Evolutionary conservation across 805 yeast genomes (phyloP), one percentile per base, ranked within the genome.

Genomic region (Wickerhamiella domercqiae): DNA sequence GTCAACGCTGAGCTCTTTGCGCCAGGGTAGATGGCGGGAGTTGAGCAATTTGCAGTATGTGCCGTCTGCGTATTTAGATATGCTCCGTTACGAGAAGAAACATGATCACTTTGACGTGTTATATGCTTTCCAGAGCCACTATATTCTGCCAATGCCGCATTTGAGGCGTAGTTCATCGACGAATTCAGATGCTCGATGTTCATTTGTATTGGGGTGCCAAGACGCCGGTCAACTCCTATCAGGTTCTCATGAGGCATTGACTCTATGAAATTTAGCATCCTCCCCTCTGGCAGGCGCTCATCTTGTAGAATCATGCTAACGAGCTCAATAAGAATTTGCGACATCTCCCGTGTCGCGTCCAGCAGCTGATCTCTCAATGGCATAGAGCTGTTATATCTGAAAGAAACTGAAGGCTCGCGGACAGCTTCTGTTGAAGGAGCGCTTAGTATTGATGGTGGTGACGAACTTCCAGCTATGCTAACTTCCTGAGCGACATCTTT

Each of bases 401-500:
- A 81, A 1, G 84, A 74, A 24, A 74, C 53, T 1, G 95, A 80
- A 0, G 96, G 94, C 46, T 82, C 93, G 28, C 66, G 56, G 5
- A 63, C 60, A 1, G 94, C 73, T 16, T 63, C 64, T 1, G 95
- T 81, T 0, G 95, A 78, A 2, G 33, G 35, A 18, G 21, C 14
- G n/a, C 34, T 7, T 16, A 28, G 37, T 62, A 35, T 17, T 4
- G 15, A 1, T 14, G 32, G 17, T 18, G 20, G 25, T 22, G 28
- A 13, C 26, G 21, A 16, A 3, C 18, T n/a, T 9, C 22, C 17
- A 5, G 4, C 18, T 21, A 9, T 7, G 17, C 7, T 6, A n/a
- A 7, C 14, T 21, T n/a, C 15, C 36, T 7, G 5, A 22, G 36
- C 20, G 9, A 49, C 54, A 53, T 86, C 95, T 47, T 79, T 74